A percentile compares a stretch with the other conserved stretches of the same genome.
phyloP scores from a whole-genome alignment of 2,329 filamentous ascomycete genomes.

The Ramichloridium luteum region DNA sequence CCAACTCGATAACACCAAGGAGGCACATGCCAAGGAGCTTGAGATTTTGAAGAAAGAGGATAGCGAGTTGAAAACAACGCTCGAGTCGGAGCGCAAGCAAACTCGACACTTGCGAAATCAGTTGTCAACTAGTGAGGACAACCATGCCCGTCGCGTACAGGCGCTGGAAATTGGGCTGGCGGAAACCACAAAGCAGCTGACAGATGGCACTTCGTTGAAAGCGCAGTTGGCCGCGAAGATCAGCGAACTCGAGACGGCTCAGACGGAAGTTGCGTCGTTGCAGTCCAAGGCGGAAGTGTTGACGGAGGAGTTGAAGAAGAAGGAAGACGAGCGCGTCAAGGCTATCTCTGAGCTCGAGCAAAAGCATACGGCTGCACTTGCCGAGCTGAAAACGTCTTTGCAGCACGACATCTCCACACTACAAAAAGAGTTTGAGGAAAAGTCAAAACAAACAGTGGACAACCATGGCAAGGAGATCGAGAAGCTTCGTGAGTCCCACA shows the following conservation, averaged over 20 bases:
- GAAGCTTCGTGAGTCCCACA: background rate
- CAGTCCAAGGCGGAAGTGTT: background rate
- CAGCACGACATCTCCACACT: background rate
- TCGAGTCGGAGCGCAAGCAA: too few species aligned
- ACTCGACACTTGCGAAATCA: too few species aligned
- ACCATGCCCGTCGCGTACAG: too few species aligned
- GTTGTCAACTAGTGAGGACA: too few species aligned
- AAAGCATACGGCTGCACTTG: conserved; percentile 3
- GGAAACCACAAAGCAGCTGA: too few species aligned
- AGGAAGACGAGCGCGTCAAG: conserved; percentile 2
- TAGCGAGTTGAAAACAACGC: too few species aligned
- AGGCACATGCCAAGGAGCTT: conserved; percentile 6
- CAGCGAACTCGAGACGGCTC: conserved; percentile 5
- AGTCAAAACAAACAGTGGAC: background rate
- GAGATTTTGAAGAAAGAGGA: conserved; percentile 6
- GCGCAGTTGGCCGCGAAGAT: too few species aligned
- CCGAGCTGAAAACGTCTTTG: conserved; percentile 3
- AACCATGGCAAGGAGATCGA: background rate
- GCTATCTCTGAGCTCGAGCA: conserved; percentile 2
- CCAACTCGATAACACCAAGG: conserved; percentile 10
- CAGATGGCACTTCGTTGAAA: too few species aligned
- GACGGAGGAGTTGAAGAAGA: background rate
- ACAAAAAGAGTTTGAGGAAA: background rate
- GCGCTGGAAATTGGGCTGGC: too few species aligned
- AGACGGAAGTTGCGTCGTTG: conserved; percentile 7